Conservation (phyloP, 2,329 filamentous ascomycete genomes). For the Alternaria sp. region DNA sequence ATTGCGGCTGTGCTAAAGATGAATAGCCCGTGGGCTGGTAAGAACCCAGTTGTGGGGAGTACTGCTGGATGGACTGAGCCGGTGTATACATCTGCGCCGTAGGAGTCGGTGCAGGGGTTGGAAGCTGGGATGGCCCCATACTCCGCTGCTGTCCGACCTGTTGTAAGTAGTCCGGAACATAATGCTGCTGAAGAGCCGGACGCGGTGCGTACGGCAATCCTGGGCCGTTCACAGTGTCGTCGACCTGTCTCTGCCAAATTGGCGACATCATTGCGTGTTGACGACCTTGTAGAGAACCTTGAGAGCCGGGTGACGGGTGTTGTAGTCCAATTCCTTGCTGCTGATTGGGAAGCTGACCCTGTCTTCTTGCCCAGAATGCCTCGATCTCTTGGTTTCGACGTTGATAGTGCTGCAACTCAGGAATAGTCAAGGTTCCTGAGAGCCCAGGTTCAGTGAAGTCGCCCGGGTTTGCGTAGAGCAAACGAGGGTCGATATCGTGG, state of each 20-base stretch:
- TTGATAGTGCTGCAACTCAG: slow-evolving; percentile 14
- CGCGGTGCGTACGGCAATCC: not conserved
- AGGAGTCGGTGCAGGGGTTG: not conserved
- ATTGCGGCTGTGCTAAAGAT: not conserved
- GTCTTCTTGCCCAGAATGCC: not conserved
- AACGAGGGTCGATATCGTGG: slow-evolving; percentile 14
- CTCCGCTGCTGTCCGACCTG: not conserved
- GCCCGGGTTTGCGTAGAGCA: slow-evolving; percentile 15
- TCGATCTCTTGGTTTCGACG: not conserved
- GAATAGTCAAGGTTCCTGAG: not conserved
- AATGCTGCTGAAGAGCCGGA: not conserved
- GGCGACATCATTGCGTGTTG: not conserved
- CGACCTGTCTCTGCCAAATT: not conserved
- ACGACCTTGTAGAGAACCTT: not conserved
- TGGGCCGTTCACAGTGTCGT: not conserved
- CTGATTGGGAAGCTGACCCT: not conserved
- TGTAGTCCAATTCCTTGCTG: not conserved
- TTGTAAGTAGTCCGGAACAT: not conserved
- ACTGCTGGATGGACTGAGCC: not conserved
- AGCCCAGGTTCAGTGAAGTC: slow-evolving; percentile 4
- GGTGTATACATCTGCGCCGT: not conserved
- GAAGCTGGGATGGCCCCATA: not conserved
- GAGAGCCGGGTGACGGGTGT: not conserved
- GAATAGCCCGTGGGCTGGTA: not conserved
- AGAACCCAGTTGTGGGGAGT: not conserved